Percentiles rank a stretch among this genome's conserved stretches.
These are phyloP conservation scores for Penstemon davidsonii DNA, from an alignment of 257 asterid species.

Conservation along the genomic window DNA sequence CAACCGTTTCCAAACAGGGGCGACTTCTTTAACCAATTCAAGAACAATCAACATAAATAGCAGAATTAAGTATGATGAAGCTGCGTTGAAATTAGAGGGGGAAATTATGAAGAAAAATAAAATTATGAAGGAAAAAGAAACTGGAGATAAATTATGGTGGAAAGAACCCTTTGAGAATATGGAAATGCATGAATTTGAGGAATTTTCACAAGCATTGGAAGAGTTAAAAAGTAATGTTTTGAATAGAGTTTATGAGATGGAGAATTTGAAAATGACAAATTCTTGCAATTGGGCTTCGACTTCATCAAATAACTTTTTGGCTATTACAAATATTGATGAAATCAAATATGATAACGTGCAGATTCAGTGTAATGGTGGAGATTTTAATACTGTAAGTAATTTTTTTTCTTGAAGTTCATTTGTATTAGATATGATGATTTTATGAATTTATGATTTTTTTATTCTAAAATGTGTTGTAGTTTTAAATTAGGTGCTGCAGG, in stretches of 20 bases:
- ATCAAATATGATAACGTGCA: too few species aligned
- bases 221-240: conserved; percentile 28
- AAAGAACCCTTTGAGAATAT: conserved; percentile 27
- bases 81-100: conserved; percentile 19
- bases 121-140: not conserved
- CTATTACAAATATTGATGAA: too few species aligned
- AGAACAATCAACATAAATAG: not conserved
- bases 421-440: too few species aligned
- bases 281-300: not conserved
- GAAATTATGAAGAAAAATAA: conserved; percentile 3
- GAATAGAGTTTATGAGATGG: conserved; percentile 32
- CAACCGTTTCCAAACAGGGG: conserved; percentile 3
- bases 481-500: too few species aligned
- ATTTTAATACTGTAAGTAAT: too few species aligned
- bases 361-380: too few species aligned
- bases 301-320: too few species aligned
- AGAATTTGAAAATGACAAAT: conserved; percentile 10
- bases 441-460: too few species aligned
- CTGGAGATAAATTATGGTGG: conserved; percentile 35
- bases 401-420: too few species aligned
- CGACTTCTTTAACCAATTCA: not conserved
- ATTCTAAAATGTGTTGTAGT: too few species aligned
- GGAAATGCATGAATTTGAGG: conserved; percentile 33
- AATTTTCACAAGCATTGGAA: conserved; percentile 27
- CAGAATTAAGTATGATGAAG: conserved; percentile 17